Evolutionary conservation across 108 stramenopile species (phyloP).

Genomic region (Fragilaria radians): DNA sequence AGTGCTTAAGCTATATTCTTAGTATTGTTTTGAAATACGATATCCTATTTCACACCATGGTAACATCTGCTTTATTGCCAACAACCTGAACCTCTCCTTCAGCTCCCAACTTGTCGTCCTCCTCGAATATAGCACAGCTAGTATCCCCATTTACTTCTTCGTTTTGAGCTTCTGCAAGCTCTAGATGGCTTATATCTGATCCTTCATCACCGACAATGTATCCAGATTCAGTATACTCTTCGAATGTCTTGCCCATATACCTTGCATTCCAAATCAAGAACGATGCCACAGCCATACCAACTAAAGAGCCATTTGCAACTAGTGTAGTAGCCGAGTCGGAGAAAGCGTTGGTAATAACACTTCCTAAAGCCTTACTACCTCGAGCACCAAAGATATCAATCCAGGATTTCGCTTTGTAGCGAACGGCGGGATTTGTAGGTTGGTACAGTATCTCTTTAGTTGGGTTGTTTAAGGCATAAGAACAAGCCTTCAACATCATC

Average conservation of each 20-base stretch:
- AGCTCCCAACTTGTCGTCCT: constrained; percentile 60
- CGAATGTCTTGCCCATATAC: constrained; percentile 90
- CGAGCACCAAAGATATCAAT: constrained; percentile 97
- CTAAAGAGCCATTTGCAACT: constrained; percentile 84
- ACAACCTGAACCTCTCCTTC: constrained; percentile 61
- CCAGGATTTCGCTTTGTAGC: constrained; percentile 97
- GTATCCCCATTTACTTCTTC: constrained; percentile 48
- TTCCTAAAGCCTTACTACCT: constrained; percentile 91
- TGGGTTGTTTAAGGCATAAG: constrained; percentile 96
- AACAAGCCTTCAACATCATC: constrained; percentile 94
- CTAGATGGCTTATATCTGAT: constrained; percentile 31
- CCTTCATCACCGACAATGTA: constrained; percentile 86
- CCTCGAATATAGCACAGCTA: constrained; percentile 76
- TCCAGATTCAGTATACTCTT: constrained; percentile 85
- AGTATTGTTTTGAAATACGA: too few relatives aligned
- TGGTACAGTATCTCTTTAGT: constrained; percentile 98
- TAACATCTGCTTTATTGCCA: constrained; percentile 26
- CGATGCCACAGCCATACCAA: constrained; percentile 80
- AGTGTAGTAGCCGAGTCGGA: constrained; percentile 66
- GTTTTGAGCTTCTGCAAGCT: constrained; percentile 67
- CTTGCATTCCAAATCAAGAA: constrained; percentile 95
- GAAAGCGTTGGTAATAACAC: constrained; percentile 93
- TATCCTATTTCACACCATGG: constrained; percentile 14
- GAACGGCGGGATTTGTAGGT: constrained; percentile 87
- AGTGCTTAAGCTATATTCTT: too few relatives aligned